phyloP scores from a whole-genome alignment of 2,329 filamentous ascomycete species.

The Exophiala lecanii-corni region DNA sequence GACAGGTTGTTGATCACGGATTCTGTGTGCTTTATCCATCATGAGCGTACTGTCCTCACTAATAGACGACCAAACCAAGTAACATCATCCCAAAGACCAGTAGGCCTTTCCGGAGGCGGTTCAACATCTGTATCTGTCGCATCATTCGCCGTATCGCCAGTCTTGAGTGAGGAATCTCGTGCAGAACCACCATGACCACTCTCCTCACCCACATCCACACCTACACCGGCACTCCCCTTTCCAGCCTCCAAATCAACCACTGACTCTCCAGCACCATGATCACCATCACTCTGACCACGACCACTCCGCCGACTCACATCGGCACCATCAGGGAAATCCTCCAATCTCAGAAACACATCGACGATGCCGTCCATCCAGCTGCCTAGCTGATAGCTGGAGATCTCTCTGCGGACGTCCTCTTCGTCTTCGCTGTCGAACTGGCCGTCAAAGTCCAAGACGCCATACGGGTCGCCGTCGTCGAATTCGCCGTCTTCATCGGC shows the following conservation, averaged over 20 bases:
- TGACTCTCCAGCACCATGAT: background rate
- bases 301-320: too few relatives aligned
- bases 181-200: background rate
- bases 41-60: slow-evolving; percentile 19
- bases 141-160: slow-evolving; percentile 6
- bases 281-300: background rate
- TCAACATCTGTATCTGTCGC: slow-evolving; percentile 18
- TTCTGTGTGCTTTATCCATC: too few relatives aligned
- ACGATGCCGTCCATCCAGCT: slow-evolving; percentile 55
- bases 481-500: slow-evolving; percentile 10
- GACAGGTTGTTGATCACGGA: too few relatives aligned
- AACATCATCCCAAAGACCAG: slow-evolving; percentile 25
- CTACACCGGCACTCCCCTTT: too few relatives aligned
- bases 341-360: slow-evolving; percentile 33
- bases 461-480: slow-evolving; percentile 15
- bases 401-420: slow-evolving; percentile 48
- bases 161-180: background rate
- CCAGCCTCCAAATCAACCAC: slow-evolving; percentile 5
- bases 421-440: slow-evolving; percentile 42
- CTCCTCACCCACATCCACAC: background rate
- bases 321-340: slow-evolving; percentile 12
- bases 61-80: slow-evolving; percentile 26
- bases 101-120: slow-evolving; percentile 20
- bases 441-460: slow-evolving; percentile 28
- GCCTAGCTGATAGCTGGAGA: slow-evolving; percentile 53